Percentiles rank a stretch among this genome's conserved stretches.
Evolutionary conservation across 2,329 filamentous ascomycete species (phyloP).

Genomic region (Penicillium thymicola): DNA sequence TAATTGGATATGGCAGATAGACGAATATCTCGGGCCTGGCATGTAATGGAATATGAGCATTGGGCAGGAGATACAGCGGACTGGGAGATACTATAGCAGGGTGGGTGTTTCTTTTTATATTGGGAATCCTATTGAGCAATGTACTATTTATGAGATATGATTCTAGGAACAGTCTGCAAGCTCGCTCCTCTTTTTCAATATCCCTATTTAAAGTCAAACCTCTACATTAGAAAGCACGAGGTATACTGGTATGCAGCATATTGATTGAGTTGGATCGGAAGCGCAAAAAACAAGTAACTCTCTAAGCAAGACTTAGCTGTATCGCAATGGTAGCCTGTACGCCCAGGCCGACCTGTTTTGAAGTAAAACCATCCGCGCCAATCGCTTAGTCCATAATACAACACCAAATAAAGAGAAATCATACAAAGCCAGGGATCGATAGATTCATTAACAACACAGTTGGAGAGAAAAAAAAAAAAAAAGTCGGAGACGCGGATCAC

Average conservation of each 20-base stretch:
- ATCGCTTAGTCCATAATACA: slow-evolving; percentile 21
- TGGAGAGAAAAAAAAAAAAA: slow-evolving; percentile 5
- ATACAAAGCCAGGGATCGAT: slow-evolving; percentile 15
- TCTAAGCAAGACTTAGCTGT: slow-evolving; percentile 4
- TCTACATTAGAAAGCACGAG: not conserved
- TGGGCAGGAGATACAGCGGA: slow-evolving; percentile 1
- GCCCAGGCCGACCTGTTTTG: slow-evolving; percentile 19
- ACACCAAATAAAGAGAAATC: slow-evolving; percentile 15
- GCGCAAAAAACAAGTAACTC: slow-evolving; percentile 8
- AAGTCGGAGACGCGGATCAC: not conserved
- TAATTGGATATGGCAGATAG: not conserved
- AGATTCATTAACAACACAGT: slow-evolving; percentile 21
- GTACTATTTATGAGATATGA: slow-evolving; percentile 4
- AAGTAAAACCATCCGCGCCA: slow-evolving; percentile 25
- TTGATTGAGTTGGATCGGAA: slow-evolving; percentile 9
- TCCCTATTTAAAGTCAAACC: not conserved
- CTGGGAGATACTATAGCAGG: not conserved
- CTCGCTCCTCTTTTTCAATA: not conserved
- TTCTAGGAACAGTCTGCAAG: not conserved
- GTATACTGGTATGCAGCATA: not conserved
- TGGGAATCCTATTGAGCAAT: not conserved
- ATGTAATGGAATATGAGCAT: not conserved
- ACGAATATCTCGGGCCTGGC: not conserved
- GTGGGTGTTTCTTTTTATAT: not conserved
- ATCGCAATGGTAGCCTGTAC: slow-evolving; percentile 14